phyloP scores from a whole-genome alignment of 768 basidiomycete species.

The Podaxis sp. region DNA sequence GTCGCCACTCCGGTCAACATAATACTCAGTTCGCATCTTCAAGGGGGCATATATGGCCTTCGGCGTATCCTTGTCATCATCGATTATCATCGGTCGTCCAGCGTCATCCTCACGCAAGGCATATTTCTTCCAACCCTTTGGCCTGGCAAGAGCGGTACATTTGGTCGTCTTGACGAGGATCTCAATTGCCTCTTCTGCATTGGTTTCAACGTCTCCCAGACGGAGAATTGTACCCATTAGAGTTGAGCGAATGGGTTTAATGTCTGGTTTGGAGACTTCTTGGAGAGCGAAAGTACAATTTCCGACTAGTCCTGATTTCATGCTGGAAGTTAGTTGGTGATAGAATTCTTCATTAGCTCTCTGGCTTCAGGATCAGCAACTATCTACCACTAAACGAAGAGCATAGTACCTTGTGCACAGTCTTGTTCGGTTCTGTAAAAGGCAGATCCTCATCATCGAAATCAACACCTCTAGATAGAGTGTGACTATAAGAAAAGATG shows the following conservation, averaged over 20 bases:
- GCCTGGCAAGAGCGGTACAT: conserved; percentile 67
- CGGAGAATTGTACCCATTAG: conserved; percentile 66
- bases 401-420: conserved; percentile 62
- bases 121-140: conserved; percentile 82
- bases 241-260: conserved; percentile 67
- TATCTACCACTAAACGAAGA: not conserved
- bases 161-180: conserved; percentile 78
- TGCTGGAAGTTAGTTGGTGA: conserved; percentile 37
- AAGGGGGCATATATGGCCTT: conserved; percentile 39
- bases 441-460: conserved; percentile 75
- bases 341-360: conserved; percentile 82
- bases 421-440: conserved; percentile 68
- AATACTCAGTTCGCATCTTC: conserved; percentile 56
- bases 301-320: conserved; percentile 56
- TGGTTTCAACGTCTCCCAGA: conserved; percentile 72
- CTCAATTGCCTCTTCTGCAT: conserved; percentile 71
- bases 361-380: conserved; percentile 4
- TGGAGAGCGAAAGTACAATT: conserved; percentile 66
- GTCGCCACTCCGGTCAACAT: conserved; percentile 45
- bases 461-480: conserved; percentile 70
- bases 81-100: conserved; percentile 35
- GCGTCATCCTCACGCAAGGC: conserved; percentile 36
- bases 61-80: conserved; percentile 33
- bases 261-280: conserved; percentile 60
- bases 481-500: not conserved